Conservation (phyloP, 2,329 filamentous ascomycete genomes). For the Cladosporium sp. region DNA sequence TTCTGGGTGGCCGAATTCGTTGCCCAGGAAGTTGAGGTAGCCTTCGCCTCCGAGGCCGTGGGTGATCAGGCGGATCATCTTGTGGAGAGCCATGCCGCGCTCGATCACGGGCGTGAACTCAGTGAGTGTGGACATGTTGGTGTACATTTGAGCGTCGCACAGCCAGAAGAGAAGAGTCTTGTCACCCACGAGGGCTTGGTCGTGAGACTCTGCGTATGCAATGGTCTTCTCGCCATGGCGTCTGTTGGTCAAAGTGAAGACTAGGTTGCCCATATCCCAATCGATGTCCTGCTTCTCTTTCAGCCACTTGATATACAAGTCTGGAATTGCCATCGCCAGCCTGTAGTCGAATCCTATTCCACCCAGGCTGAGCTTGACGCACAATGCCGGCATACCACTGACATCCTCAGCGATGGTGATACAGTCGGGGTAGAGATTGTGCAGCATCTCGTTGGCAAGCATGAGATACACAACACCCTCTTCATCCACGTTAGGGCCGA, state of each 20-base stretch:
- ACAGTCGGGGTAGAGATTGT: slow-evolving; percentile 76
- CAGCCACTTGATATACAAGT: slow-evolving; percentile 98
- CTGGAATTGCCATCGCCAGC: slow-evolving; percentile 93
- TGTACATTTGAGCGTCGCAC: slow-evolving; percentile 95
- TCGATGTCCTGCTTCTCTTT: slow-evolving; percentile 88
- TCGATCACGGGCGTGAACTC: slow-evolving; percentile 85
- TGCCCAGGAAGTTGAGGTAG: slow-evolving; percentile 97
- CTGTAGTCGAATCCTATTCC: slow-evolving; percentile 97
- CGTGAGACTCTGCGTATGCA: slow-evolving; percentile 93
- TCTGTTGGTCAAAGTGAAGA: slow-evolving; percentile 84
- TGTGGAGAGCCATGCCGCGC: slow-evolving; percentile 87
- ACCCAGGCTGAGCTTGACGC: slow-evolving; percentile 75
- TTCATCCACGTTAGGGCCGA: slow-evolving; percentile 81
- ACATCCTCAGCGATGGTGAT: slow-evolving; percentile 97
- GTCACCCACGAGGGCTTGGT: slow-evolving; percentile 95
- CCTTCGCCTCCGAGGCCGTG: slow-evolving; percentile 90
- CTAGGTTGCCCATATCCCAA: slow-evolving; percentile 84
- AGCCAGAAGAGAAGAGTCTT: slow-evolving; percentile 98
- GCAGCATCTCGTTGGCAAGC: slow-evolving; percentile 93
- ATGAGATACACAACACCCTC: slow-evolving; percentile 94
- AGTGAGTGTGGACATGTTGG: slow-evolving; percentile 85
- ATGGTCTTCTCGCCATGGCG: slow-evolving; percentile 97
- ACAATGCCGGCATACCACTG: slow-evolving; percentile 97
- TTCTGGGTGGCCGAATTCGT: slow-evolving; percentile 97
- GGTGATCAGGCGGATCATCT: slow-evolving; percentile 93